Evolutionary conservation across 176 grass and related monocot genomes (phyloP), one percentile per base, ranked within the genome.

Genomic region (Juncus effusus): DNA sequence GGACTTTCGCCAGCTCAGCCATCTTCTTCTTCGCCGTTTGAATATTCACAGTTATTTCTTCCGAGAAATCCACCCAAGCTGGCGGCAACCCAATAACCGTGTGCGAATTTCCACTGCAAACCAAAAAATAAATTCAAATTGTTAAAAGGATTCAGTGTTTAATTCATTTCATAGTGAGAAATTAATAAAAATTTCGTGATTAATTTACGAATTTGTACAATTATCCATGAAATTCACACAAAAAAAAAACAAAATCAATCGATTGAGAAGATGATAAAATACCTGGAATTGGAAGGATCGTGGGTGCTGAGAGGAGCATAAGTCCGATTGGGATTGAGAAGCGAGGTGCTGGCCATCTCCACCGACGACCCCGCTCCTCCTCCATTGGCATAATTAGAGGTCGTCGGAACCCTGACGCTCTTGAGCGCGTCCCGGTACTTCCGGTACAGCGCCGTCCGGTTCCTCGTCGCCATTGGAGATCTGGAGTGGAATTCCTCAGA

Each of bases 41-140:
- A 86, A 99, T 99, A 78, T 94, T 94, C 1, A 77, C 65, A 60
- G 89, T 70, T 85, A 99, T 93, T 74, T 99, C 89, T 83, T 99
- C 95, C 0, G 86, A 99, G 50, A 94, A 58, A 76, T 99, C 95
- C 57, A 99, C 95, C 95, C 95, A 99, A 39, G 86, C 86, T 2
- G 95, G 95, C 3, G 95, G 89, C 13, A 99, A 62, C 72, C 95
- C 89, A 6, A 72, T 60, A 59, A 99, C 75, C 0, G 65, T 76
- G 69, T 68, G 76, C 0, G 80, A 40, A 6, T 67, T 75, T 77
- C 83, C 73, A 85, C 89, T 99, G 83, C 64, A 87, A 54, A 50
- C 8, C 44, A 74, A 53, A 7, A 38, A 67, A 14, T 38, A 35
- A 38, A 51, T 64, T 59, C 38, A 42, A 72, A 16, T 59, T 47